Conservation (phyloP, 192 early-diverging fungal genomes). For the Funneliformis mosseae region DNA sequence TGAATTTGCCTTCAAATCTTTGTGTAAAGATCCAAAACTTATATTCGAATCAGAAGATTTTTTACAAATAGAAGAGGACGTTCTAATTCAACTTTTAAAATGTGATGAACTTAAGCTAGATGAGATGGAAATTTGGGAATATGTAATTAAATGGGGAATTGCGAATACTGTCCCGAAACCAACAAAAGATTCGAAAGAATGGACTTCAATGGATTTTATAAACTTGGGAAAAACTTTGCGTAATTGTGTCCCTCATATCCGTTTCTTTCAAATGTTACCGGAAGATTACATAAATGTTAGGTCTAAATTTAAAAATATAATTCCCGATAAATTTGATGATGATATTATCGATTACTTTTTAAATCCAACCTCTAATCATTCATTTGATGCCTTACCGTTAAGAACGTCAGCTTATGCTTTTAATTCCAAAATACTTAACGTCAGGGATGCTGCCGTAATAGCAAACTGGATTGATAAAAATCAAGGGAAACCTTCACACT, state of each 20-base stretch:
- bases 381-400: neutral
- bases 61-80: neutral
- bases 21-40: neutral
- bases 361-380: neutral
- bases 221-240: neutral
- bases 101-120: neutral
- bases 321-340: neutral
- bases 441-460: neutral
- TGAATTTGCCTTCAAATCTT: neutral
- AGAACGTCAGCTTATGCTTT: neutral
- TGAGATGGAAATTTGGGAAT: constrained; percentile 14
- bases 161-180: neutral
- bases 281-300: neutral
- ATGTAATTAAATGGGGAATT: constrained; percentile 20
- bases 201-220: constrained; percentile 4
- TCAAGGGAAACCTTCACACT: neutral
- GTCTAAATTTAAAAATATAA: neutral
- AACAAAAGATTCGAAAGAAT: neutral
- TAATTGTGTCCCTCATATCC: constrained; percentile 6
- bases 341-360: neutral
- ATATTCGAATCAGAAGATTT: constrained; percentile 18
- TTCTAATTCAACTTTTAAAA: neutral
- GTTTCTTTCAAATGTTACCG: neutral
- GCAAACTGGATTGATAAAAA: constrained; percentile 16
- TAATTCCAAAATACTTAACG: neutral